phyloP scores from a whole-genome alignment of 2,329 filamentous ascomycete species.

The Neopestalotiopsis rosae region DNA sequence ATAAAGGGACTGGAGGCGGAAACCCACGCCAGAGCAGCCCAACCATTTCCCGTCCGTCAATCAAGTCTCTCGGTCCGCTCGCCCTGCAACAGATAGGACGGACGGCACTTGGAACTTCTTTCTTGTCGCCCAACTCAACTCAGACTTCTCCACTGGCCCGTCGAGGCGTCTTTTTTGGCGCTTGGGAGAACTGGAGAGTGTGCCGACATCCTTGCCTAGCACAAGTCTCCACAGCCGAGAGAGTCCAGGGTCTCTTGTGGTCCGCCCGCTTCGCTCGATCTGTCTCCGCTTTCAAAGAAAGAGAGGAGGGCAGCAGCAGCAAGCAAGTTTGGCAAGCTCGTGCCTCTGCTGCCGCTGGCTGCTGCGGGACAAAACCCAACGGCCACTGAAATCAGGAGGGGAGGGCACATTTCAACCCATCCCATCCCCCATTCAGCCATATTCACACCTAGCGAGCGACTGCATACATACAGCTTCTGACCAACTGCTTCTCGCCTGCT shows the following conservation, averaged over 20 bases:
- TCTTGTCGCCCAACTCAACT: not conserved
- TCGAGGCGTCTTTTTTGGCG: constrained; percentile 12
- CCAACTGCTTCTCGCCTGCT: not conserved
- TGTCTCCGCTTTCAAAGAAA: constrained; percentile 3
- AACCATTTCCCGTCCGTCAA: constrained; percentile 1
- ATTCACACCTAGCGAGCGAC: not conserved
- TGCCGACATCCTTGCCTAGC: constrained; percentile 17
- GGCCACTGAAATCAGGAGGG: constrained; percentile 11
- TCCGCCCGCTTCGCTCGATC: constrained; percentile 8
- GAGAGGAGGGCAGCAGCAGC: not conserved
- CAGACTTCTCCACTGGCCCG: constrained; percentile 11
- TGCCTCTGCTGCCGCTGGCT: not conserved
- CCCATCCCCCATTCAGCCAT: not conserved
- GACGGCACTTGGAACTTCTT: not conserved
- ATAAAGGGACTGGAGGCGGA: not conserved
- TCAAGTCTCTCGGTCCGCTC: constrained; percentile 10
- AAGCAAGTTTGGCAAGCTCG: not conserved
- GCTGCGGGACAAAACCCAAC: constrained; percentile 16
- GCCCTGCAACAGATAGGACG: not conserved
- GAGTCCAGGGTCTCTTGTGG: constrained; percentile 8
- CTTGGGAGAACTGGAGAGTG: not conserved
- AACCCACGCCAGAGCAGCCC: not conserved
- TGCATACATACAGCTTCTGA: not conserved
- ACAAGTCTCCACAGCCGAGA: not conserved
- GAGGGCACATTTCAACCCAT: too few species aligned